These are phyloP conservation scores for Parathielavia hyrcaniae DNA, from an alignment of 495 filamentous ascomycete species.

Conservation along the genomic window DNA sequence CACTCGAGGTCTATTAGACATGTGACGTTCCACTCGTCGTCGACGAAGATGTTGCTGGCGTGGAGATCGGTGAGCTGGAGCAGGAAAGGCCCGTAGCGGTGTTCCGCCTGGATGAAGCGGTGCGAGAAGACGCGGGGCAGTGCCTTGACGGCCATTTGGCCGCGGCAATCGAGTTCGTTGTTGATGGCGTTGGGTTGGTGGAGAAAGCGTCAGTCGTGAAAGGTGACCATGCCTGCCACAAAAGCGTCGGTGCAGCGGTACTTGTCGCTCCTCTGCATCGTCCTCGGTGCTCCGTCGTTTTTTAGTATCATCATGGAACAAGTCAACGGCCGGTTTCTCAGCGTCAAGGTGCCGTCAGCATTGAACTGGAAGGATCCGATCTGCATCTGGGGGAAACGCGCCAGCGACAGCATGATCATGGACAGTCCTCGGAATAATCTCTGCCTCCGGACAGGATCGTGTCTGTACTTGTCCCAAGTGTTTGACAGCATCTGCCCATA, in stretches of 20 bases:
- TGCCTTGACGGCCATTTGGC: neutral
- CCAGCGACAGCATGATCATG: neutral
- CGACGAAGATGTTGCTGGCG: slow-evolving; percentile 6
- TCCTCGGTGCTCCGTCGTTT: slow-evolving; percentile 4
- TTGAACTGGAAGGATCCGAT: slow-evolving; percentile 1
- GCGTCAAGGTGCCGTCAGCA: neutral
- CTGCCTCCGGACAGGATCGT: neutral
- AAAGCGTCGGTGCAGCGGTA: neutral
- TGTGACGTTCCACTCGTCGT: slow-evolving; percentile 9
- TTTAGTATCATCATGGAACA: neutral
- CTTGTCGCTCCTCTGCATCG: neutral
- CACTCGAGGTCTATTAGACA: slow-evolving; percentile 1
- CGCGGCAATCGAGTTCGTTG: neutral
- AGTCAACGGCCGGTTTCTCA: neutral
- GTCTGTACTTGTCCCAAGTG: neutral
- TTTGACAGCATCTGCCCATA: neutral
- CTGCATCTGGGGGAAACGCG: neutral
- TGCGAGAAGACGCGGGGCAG: neutral
- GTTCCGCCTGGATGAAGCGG: neutral
- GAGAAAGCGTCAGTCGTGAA: slow-evolving; percentile 2
- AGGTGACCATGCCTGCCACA: neutral
- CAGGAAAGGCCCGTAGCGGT: neutral
- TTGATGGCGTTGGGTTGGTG: neutral
- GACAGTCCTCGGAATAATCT: neutral
- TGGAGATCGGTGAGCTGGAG: slow-evolving; percentile 10